phyloP scores from a whole-genome alignment of 2,329 filamentous ascomycete species.

The Arthrobotrys conoides region DNA sequence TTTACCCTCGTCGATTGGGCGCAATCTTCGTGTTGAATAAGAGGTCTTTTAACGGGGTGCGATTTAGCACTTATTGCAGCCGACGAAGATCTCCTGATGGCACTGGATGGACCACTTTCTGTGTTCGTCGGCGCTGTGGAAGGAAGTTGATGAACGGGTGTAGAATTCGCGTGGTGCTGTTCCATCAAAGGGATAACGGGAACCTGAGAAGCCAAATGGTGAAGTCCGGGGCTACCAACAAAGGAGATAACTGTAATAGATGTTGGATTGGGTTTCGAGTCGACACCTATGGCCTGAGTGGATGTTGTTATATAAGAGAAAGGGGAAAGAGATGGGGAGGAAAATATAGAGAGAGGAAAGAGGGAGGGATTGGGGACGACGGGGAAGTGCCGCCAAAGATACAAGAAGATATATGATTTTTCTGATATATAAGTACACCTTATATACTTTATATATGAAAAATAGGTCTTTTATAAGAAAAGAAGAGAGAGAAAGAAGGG shows the following conservation, averaged over 20 bases:
- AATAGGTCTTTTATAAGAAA: too few species aligned
- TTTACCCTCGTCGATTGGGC: constrained; percentile 33
- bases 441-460: too few species aligned
- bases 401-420: too few species aligned
- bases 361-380: background rate
- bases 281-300: background rate
- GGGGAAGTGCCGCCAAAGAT: too few species aligned
- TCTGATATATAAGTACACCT: too few species aligned
- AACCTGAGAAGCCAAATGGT: constrained; percentile 22
- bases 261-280: background rate
- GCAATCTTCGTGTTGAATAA: constrained; percentile 42
- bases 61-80: constrained; percentile 25
- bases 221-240: constrained; percentile 4
- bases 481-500: constrained; percentile 15
- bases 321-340: background rate
- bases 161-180: constrained; percentile 59
- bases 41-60: constrained; percentile 35
- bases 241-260: constrained; percentile 4
- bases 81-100: constrained; percentile 45
- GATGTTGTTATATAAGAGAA: constrained; percentile 3
- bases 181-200: constrained; percentile 59
- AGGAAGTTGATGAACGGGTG: constrained; percentile 54
- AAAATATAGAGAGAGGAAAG: background rate
- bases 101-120: constrained; percentile 35
- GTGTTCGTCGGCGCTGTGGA: constrained; percentile 38